Conservation (phyloP, 441 rosid genomes). For the Gossypium trilobum region DNA sequence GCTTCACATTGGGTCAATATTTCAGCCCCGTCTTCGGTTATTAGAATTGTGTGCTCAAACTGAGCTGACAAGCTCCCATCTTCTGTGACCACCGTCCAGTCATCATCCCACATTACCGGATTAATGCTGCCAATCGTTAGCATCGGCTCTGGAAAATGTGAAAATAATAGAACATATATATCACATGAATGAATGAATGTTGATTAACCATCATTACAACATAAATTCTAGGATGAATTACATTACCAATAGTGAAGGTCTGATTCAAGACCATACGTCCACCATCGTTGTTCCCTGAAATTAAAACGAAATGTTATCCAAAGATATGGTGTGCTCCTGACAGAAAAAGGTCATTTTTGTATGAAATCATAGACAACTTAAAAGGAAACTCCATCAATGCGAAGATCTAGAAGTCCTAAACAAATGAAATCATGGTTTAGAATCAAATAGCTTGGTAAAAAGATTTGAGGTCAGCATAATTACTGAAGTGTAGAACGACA, state of each 20-base stretch:
- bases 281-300: conserved; percentile 58
- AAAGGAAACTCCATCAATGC: background rate
- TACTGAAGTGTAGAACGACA: conserved; percentile 69
- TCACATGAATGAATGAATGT: conserved; percentile 3
- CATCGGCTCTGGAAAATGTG: conserved; percentile 57
- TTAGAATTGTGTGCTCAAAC: conserved; percentile 83
- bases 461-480: conserved; percentile 17
- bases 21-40: conserved; percentile 79
- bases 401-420: background rate
- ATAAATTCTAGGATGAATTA: background rate
- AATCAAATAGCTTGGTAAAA: conserved; percentile 1
- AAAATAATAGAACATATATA: background rate
- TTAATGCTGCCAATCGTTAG: conserved; percentile 73
- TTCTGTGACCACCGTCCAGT: conserved; percentile 88
- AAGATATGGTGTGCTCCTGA: background rate
- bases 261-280: conserved; percentile 77
- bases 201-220: background rate
- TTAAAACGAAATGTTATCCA: background rate
- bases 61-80: conserved; percentile 89
- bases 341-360: background rate
- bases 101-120: conserved; percentile 72
- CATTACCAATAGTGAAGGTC: conserved; percentile 77
- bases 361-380: background rate
- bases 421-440: background rate
- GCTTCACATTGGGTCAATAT: conserved; percentile 49